Evolutionary conservation across 768 basidiomycete species (phyloP).

Genomic region (Hortiboletus flavorubellus): DNA sequence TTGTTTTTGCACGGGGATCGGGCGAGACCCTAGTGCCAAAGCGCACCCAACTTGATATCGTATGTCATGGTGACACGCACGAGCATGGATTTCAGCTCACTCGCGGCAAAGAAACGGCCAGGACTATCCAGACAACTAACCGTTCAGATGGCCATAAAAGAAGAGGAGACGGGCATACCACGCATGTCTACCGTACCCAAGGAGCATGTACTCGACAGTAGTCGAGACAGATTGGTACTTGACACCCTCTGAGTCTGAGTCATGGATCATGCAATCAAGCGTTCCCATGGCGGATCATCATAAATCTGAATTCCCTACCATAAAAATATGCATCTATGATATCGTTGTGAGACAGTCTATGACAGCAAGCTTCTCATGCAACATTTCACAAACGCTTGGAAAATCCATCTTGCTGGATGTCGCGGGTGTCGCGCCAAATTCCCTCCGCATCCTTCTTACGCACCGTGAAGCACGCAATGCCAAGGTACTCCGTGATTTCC

Average conservation of each 20-base stretch:
- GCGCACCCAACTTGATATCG: conserved; percentile 14
- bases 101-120: conserved; percentile 42
- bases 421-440: conserved; percentile 46
- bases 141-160: no score
- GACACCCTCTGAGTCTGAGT: conserved; percentile 22
- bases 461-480: conserved; percentile 94
- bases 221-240: conserved; percentile 39
- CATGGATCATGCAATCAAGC: no score
- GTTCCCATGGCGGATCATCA: not conserved
- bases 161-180: conserved; percentile 18
- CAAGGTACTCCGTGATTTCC: conserved; percentile 88
- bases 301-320: not conserved
- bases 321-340: not conserved
- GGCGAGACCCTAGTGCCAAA: not conserved
- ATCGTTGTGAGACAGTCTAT: not conserved
- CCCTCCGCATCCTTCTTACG: conserved; percentile 75
- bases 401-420: conserved; percentile 25
- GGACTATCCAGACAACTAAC: not conserved
- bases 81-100: conserved; percentile 44
- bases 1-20: conserved; percentile 1
- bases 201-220: conserved; percentile 32
- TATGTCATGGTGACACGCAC: conserved; percentile 40
- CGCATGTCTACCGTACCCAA: conserved; percentile 34
- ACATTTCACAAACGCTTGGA: conserved; percentile 19
- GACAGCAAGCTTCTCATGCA: not conserved